Base-by-base conservation (phyloP, 345 rosid genomes). In the Salix koriyanagi region DNA sequence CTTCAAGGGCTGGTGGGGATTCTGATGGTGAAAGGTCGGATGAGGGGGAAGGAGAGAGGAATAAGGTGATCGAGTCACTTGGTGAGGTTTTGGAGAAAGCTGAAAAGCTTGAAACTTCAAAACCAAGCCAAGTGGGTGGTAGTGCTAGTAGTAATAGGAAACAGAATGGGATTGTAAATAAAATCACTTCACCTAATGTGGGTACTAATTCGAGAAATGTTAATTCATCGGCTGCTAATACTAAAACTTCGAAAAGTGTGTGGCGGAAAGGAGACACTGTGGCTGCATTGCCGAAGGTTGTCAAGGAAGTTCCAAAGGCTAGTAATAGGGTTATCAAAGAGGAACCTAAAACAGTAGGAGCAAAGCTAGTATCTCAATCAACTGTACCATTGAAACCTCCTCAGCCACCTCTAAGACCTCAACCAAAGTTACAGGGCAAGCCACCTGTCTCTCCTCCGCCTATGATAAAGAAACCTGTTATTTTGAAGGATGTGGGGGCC, bases 211-310 rank as follows among this genome's bases (percentile, higher is more conserved):
- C 77, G 6, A 82, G 64, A 79, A 76, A 78, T 58, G 84, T 79
- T 32, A 81, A 80, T 58, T 70, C 79, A 1, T 83, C 86, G 7
- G 79, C 44, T 14, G 86, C 75, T 26, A 80, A 81, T 54, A 77
- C 77, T 42, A 93, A 96, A 79, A 84, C 93, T 70, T 73, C 89
- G 87, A 96, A 89, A 91, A 96, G 97, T 76, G 99, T 96, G 72
- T 96, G 99, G 99, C 85, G 92, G 70, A 96, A 92, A 83, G 98
- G 99, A 14, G 99, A 96, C 81, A 77, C 88, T 13, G 90, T 91
- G 26, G 87, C 87, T 30, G 76, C 74, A 41, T 85, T 89, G 78
- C 87, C 88, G 58, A 95, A 84, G 86, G 86, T 88, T 82, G 94
- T 88, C 2, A 82, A 90, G 82, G 84, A 89, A 82, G 79, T 79